These are phyloP conservation scores for Bipolaris cookei DNA, from an alignment of 2,329 filamentous ascomycete species.

Conservation along the genomic window DNA sequence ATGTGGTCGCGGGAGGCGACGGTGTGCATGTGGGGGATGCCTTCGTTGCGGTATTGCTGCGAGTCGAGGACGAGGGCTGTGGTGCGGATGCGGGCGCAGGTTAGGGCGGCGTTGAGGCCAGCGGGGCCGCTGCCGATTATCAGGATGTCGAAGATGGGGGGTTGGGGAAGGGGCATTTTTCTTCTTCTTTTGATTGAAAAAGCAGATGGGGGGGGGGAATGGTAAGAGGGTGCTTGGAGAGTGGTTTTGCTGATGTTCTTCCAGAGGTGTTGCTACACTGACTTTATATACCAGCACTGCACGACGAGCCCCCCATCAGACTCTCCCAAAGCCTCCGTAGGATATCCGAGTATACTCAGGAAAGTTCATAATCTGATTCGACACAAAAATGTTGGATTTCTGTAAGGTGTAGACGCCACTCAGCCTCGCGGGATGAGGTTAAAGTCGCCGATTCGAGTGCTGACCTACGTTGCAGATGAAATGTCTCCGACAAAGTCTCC, in stretches of 20 bases:
- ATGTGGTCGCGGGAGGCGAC: conserved; percentile 40
- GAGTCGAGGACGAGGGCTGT: conserved; percentile 55
- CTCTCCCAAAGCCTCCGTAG: background rate
- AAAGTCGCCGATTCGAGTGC: background rate
- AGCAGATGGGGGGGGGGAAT: too few species aligned
- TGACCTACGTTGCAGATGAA: background rate
- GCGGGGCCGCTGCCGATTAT: conserved; percentile 54
- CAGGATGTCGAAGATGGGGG: conserved; percentile 30
- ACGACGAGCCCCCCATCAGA: background rate
- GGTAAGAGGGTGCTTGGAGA: background rate
- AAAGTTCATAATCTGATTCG: too few species aligned
- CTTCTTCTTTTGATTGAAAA: background rate
- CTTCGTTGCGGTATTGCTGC: conserved; percentile 52
- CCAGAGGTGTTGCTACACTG: background rate
- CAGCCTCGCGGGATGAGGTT: background rate
- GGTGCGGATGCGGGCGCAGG: conserved; percentile 49
- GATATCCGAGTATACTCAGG: too few species aligned
- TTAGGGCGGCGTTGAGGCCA: conserved; percentile 52
- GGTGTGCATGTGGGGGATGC: conserved; percentile 54
- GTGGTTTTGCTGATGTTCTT: background rate
- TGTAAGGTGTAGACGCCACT: background rate
- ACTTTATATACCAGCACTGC: background rate
- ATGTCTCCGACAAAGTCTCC: background rate
- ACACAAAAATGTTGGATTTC: too few species aligned
- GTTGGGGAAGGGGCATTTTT: conserved; percentile 8